Percentiles rank a stretch among this genome's conserved stretches.
These are phyloP conservation scores for Boletus huronensis DNA, from an alignment of 768 basidiomycete species.

Conservation along the genomic window DNA sequence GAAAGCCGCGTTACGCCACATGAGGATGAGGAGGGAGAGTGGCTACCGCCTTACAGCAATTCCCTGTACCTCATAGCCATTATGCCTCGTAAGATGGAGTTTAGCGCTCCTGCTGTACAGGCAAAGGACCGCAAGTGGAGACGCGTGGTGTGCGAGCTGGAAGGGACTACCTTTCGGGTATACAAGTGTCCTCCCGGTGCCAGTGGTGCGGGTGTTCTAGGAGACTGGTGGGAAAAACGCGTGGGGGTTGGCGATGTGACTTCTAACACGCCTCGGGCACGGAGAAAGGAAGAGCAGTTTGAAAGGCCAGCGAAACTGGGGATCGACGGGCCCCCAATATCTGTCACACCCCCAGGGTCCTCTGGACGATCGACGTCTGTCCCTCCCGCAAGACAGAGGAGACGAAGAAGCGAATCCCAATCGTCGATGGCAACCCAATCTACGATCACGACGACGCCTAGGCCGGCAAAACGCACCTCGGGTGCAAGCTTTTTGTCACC, in stretches of 20 bases:
- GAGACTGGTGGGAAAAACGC: constrained; percentile 75
- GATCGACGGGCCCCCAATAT: constrained; percentile 10
- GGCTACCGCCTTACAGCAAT: constrained; percentile 80
- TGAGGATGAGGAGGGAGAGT: constrained; percentile 85
- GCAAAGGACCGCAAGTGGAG: constrained; percentile 92
- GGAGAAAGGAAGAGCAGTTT: constrained; percentile 24
- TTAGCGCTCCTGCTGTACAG: constrained; percentile 77
- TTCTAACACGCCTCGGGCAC: constrained; percentile 24
- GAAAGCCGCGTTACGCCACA: constrained; percentile 35
- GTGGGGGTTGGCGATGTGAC: constrained; percentile 69
- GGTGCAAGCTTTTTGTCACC: constrained; percentile 29
- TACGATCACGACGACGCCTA: constrained; percentile 12
- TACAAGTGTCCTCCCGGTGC: constrained; percentile 50
- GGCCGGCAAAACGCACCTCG: constrained; percentile 24
- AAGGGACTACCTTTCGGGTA: constrained; percentile 86
- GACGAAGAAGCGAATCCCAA: constrained; percentile 21
- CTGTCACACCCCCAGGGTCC: background rate
- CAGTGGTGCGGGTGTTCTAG: constrained; percentile 50
- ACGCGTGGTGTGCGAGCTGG: constrained; percentile 79
- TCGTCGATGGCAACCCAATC: constrained; percentile 23
- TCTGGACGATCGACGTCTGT: constrained; percentile 6
- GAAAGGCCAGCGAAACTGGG: constrained; percentile 26
- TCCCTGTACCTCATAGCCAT: constrained; percentile 73
- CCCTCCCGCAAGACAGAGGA: background rate
- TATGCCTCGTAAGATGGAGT: constrained; percentile 94